phyloP scores from a whole-genome alignment of 768 basidiomycete genomes.

The Pisolithus albus region DNA sequence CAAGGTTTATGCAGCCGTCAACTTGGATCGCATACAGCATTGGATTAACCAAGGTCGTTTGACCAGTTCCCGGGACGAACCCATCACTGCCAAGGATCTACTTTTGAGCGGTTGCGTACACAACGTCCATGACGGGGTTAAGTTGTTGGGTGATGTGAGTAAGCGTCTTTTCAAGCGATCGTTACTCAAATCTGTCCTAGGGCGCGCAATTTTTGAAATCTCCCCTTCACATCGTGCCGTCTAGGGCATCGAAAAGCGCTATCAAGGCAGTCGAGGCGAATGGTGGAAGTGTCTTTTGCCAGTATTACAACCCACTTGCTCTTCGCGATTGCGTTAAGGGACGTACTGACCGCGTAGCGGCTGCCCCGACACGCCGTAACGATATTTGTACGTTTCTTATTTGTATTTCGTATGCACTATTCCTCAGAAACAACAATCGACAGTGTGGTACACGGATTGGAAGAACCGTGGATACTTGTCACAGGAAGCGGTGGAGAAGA shows the following conservation, averaged over 20 bases:
- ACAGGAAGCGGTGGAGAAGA: constrained; percentile 44
- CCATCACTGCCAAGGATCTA: constrained; percentile 84
- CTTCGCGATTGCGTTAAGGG: constrained; percentile 74
- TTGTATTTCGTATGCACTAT: not conserved
- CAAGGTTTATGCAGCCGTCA: constrained; percentile 75
- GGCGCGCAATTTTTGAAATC: constrained; percentile 60
- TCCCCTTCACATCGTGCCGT: constrained; percentile 74
- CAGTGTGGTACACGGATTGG: constrained; percentile 76
- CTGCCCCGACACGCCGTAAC: constrained; percentile 77
- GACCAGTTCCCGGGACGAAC: constrained; percentile 64
- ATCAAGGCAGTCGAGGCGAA: constrained; percentile 75
- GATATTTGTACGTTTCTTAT: constrained; percentile 62
- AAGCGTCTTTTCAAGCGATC: not conserved
- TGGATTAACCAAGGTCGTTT: constrained; percentile 88
- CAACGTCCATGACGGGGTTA: constrained; percentile 84
- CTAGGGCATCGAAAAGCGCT: constrained; percentile 81
- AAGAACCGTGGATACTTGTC: constrained; percentile 73
- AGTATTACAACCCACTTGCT: constrained; percentile 84
- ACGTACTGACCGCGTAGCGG: constrained; percentile 60
- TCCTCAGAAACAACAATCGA: not conserved
- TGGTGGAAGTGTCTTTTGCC: constrained; percentile 82
- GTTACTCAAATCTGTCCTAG: constrained; percentile 30
- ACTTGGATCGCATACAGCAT: constrained; percentile 80
- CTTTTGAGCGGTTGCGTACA: constrained; percentile 86
- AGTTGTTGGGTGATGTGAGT: constrained; percentile 78